phyloP scores from a whole-genome alignment of 2,329 filamentous ascomycete species.

The Plenodomus biglobosus region DNA sequence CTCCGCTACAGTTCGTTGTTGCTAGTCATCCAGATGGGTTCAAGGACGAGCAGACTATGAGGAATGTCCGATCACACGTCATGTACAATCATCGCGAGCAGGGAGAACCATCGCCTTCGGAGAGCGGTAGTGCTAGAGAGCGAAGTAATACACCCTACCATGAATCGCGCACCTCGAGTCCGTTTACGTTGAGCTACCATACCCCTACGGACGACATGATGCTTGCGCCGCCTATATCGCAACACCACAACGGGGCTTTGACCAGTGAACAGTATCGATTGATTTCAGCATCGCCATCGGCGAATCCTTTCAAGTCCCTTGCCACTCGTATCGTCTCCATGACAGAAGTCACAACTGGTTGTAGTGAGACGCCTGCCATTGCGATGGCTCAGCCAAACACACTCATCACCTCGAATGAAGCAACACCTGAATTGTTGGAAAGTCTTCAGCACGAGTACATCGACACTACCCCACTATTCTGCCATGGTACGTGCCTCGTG shows the following conservation, averaged over 20 bases:
- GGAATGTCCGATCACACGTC: constrained; percentile 41
- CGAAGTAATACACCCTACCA: constrained; percentile 10
- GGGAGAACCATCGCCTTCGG: constrained; percentile 17
- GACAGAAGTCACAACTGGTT: neutral
- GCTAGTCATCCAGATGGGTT: constrained; percentile 41
- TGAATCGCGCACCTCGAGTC: constrained; percentile 27
- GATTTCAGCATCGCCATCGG: constrained; percentile 11
- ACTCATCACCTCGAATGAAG: neutral
- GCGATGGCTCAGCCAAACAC: neutral
- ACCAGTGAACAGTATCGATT: neutral
- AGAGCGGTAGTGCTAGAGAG: constrained; percentile 18
- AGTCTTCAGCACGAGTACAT: constrained; percentile 31
- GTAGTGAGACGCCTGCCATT: neutral
- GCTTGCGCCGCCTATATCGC: constrained; percentile 7
- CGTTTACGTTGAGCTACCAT: constrained; percentile 17
- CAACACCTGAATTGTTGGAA: constrained; percentile 6
- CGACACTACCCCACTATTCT: constrained; percentile 19
- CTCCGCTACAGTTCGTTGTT: constrained; percentile 38
- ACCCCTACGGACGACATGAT: constrained; percentile 9
- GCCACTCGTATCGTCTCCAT: constrained; percentile 27
- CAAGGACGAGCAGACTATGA: constrained; percentile 34
- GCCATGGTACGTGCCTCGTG: constrained; percentile 17
- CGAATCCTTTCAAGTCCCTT: constrained; percentile 23
- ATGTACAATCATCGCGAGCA: constrained; percentile 41
- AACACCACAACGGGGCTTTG: constrained; percentile 18